phyloP scores from a whole-genome alignment of 768 basidiomycete genomes.

The Leccinum sublutescens region DNA sequence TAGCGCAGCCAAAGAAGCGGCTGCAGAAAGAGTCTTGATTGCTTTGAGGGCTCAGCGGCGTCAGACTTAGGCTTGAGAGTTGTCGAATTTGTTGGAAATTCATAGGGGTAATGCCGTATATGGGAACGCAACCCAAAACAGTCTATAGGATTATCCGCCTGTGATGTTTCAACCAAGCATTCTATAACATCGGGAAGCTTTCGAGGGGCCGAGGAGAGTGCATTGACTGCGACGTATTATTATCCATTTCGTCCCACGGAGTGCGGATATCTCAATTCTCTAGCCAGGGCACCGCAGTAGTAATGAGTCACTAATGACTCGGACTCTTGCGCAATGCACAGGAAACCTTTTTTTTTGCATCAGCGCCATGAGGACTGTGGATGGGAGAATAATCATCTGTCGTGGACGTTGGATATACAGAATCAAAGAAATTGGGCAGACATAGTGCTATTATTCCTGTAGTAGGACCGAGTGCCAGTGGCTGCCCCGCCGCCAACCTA shows the following conservation, averaged over 20 bases:
- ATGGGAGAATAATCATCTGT: not conserved
- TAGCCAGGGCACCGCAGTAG: conserved; percentile 5
- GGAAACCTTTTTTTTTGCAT: conserved; percentile 2
- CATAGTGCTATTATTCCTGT: not conserved
- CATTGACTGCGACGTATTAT: not conserved
- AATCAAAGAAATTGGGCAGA: not conserved
- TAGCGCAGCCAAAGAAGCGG: conserved; percentile 24
- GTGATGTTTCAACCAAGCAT: not conserved
- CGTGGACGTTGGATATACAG: not conserved
- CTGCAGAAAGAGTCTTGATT: conserved; percentile 18
- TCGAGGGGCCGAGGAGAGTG: not conserved
- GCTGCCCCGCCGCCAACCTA: conserved; percentile 3
- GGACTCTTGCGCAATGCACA: not conserved
- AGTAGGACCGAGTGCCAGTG: not conserved
- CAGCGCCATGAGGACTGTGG: not conserved
- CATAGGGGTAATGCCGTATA: conserved; percentile 18
- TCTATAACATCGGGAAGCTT: not conserved
- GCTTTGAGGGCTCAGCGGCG: conserved; percentile 1
- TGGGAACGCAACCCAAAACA: conserved; percentile 9
- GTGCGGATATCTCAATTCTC: not conserved
- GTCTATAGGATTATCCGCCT: conserved; percentile 11
- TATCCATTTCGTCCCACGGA: not conserved
- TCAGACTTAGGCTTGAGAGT: not conserved
- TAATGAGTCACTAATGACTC: not conserved
- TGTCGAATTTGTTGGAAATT: not conserved